These are phyloP conservation scores for Penicillium sp. DNA, from an alignment of 2,329 filamentous ascomycete genomes.

Conservation along the genomic window DNA sequence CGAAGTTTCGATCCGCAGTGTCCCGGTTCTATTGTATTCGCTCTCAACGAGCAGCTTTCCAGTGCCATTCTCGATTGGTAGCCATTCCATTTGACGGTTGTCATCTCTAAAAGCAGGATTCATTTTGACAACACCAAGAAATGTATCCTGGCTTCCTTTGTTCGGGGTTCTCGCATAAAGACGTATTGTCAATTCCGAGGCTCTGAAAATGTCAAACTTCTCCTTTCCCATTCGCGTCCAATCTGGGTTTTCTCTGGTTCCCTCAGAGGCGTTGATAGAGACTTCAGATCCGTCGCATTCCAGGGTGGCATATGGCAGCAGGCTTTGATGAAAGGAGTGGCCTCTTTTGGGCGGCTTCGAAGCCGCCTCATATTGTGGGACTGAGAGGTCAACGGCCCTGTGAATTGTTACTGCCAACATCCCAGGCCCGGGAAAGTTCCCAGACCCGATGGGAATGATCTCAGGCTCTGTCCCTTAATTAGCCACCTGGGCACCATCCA, in stretches of 20 bases:
- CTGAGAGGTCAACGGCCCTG: not conserved
- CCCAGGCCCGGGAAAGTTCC: not conserved
- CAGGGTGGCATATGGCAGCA: not conserved
- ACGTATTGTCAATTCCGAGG: constrained; percentile 3
- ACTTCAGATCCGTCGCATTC: constrained; percentile 2
- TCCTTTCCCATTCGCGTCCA: not conserved
- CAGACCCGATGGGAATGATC: not conserved
- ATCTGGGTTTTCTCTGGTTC: not conserved
- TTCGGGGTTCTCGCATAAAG: not conserved
- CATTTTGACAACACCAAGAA: not conserved
- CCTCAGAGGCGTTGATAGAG: not conserved
- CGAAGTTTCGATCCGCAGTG: not conserved
- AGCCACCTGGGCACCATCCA: not conserved
- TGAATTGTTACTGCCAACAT: not conserved
- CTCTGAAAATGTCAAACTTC: constrained; percentile 5
- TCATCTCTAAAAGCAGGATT: not conserved
- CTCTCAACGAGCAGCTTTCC: constrained; percentile 3
- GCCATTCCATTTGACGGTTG: constrained; percentile 1
- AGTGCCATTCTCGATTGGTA: constrained; percentile 2
- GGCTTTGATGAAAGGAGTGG: not conserved
- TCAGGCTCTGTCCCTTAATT: not conserved
- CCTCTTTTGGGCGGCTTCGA: not conserved
- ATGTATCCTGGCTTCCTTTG: not conserved
- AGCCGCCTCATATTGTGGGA: not conserved
- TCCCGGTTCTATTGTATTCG: not conserved